These are phyloP conservation scores for Stemphylium beticola DNA, from an alignment of 2,329 filamentous ascomycete species.

Conservation along the genomic window DNA sequence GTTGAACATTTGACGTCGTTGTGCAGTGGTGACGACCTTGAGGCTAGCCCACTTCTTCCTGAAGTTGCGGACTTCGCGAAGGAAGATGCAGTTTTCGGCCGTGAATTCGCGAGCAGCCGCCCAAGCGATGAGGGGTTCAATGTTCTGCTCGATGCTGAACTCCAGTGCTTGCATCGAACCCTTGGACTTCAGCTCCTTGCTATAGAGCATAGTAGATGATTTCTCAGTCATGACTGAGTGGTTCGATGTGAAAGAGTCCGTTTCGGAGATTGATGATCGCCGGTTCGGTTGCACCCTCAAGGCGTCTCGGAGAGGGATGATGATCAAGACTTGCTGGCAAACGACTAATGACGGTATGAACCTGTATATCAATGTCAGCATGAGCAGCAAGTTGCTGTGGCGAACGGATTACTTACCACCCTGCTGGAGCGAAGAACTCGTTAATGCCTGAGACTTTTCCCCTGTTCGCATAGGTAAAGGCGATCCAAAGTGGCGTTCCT, in stretches of 20 bases:
- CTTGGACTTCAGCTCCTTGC: constrained; percentile 42
- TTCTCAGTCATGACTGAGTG: constrained; percentile 31
- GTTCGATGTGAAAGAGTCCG: constrained; percentile 35
- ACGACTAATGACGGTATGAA: constrained; percentile 46
- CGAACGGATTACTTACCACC: constrained; percentile 37
- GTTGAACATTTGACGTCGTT: constrained; percentile 46
- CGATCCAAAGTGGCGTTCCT: constrained; percentile 48
- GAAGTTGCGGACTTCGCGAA: constrained; percentile 49
- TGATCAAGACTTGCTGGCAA: constrained; percentile 46
- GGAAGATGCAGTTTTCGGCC: constrained; percentile 48
- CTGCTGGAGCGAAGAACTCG: constrained; percentile 42
- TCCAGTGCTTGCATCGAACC: constrained; percentile 47
- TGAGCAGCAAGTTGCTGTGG: too few species aligned
- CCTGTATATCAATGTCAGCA: constrained; percentile 22
- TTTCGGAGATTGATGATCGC: constrained; percentile 32
- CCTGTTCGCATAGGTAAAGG: constrained; percentile 43
- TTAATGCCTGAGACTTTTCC: constrained; percentile 33
- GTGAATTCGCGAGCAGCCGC: constrained; percentile 46
- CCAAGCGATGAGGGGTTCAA: constrained; percentile 46
- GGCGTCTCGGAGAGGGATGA: constrained; percentile 44
- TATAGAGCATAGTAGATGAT: constrained; percentile 26
- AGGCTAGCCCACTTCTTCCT: constrained; percentile 43
- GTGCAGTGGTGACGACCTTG: constrained; percentile 35
- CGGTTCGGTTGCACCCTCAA: constrained; percentile 28
- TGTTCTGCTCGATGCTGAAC: constrained; percentile 43